Evolutionary conservation across 2,329 filamentous ascomycete species (phyloP), one percentile per base, ranked within the genome.

Genomic region (Beauveria sp.): DNA sequence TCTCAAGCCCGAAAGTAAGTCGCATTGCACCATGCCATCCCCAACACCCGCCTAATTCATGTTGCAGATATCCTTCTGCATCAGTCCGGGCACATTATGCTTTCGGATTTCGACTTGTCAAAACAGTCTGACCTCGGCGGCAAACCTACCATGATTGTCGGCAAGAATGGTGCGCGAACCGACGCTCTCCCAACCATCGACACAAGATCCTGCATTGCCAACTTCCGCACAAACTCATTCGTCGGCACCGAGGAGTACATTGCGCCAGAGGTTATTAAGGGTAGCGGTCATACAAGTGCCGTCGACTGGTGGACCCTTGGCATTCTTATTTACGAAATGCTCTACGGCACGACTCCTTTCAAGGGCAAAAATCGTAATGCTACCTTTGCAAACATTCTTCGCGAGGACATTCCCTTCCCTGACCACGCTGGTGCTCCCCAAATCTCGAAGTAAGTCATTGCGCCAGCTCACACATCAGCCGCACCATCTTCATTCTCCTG

Each of bases 301-400:
- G 94, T 99, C 16, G 94, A 99, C 74, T 99, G 94, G 94, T 99
- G 94, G 94, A 99, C 94, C 0, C 76, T 99, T 58, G 94, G 94
- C 22, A 97, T 99, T 67, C 77, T 99, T 70, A 92, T 99, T 61
- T 99, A 97, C 73, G 94, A 99, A 76, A 99, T 99, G 94, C 81
- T 99, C 41, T 99, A 93, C 77, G 94, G 94, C 60, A 99, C 93
- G 0, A 99, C 94, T 0, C 94, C 94, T 1, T 99, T 99, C 83
- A 99, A 99, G 80, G 94, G 94, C 67, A 97, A 99, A 84, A 99
- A 97, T 75, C 86, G 94, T 44, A 99, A 97, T 69, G 92, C 92
- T 16, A 99, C 94, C 0, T 99, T 99, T 77, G 93, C 92, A 63
- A 99, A 97, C 72, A 99, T 99, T 67, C 76, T 99, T 64, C 83